Evolutionary conservation across 2,329 filamentous ascomycete species (phyloP), one percentile per base, ranked within the genome.

Genomic region (Rachicladosporium sp.): DNA sequence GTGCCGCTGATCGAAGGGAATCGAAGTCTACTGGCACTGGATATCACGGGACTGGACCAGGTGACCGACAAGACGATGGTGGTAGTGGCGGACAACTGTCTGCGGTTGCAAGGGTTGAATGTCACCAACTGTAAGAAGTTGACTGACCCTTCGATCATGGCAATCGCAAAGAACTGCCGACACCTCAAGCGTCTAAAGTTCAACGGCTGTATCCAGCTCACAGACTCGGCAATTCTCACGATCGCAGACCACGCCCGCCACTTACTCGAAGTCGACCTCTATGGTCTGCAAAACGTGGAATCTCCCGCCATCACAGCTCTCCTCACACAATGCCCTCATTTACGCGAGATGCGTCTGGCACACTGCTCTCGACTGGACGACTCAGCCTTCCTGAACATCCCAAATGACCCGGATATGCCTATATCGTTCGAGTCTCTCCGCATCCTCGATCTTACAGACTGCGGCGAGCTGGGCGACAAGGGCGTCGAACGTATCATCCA

Each of bases 141-240:
- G 38, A 87, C 87, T 6, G 89, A 93, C 54, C 82, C 88, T 38
- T 91, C 87, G 38, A 71, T 98, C 60, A 74, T 87, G 36, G 68
- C 72, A 9, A 73, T 98, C 27, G 89, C 91, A 5, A 70, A 83
- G 55, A 86, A 68, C 55, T 96, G 91, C 66, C 78, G 73, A 48
- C 85, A 83, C 55, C 76, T 98, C 50, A 96, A 95, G 65, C 70
- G 87, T 78, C 73, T 98, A 50, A 98, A 98, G 74, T 73, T 98
- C 45, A 98, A 96, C 61, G 83, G 88, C 42, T 94, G 91, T 57
- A 62, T 65, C n/a, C 82, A 93, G 61, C 68, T 95, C 29, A 86
- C 82, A 31, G 86, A 96, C 57, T 70, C 73, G 36, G 80, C 87
- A 5, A 80, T 96, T 46, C 68, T 84, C 43, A 83, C 87, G 3